Evolutionary conservation across 805 yeast species (phyloP), one percentile per base, ranked within the genome.

Genomic region (Metschnikowia lachancei): DNA sequence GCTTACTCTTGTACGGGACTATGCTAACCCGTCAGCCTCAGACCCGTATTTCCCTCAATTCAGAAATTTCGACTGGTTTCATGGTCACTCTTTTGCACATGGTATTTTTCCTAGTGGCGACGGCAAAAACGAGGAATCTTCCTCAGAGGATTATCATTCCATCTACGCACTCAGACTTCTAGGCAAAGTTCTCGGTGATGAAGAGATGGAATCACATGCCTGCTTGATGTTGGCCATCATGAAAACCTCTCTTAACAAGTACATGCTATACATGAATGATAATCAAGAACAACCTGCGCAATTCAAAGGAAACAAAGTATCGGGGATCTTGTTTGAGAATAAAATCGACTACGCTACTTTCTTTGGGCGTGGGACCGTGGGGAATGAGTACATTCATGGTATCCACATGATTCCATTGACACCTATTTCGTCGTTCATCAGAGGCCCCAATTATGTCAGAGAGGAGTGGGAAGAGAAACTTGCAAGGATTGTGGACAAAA

Each of bases 1-100:
- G 12, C 77, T 74, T 39, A 67, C 78, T 12, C 69, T 85, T 45
- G 61, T 82, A n/a, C 74, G 90, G 63, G 91, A 85, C 64, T 80
- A 76, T 50, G 83, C 86, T 2, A 81, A 80, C 52, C 86, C 87
- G 4, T 65, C 70, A 5, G 67, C 66, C 13, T 64, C 67, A 6
- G 91, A 85, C 55, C 54, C 60, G 2, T 76, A 63, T 55, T 85
- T 84, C 66, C 90, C 90, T 6, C 82, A 78, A 14, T 82, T 72
- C 37, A 74, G 91, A 58, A 74, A 81, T 7, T 85, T 84, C 64
- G 88, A 83, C 59, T 85, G 87, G 87, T 85, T 67, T 59, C 77
- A 77, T 56, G 92, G 92, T 1, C 91, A 85, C 60, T 83, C 90
- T 0, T 84, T 85, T 80, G 92, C 91, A 0, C 82, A 82, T 58